A percentile compares a stretch with the other conserved stretches of the same genome.
Evolutionary conservation across 139 green algal species (phyloP).

Genomic region (Choricystis sp.): DNA sequence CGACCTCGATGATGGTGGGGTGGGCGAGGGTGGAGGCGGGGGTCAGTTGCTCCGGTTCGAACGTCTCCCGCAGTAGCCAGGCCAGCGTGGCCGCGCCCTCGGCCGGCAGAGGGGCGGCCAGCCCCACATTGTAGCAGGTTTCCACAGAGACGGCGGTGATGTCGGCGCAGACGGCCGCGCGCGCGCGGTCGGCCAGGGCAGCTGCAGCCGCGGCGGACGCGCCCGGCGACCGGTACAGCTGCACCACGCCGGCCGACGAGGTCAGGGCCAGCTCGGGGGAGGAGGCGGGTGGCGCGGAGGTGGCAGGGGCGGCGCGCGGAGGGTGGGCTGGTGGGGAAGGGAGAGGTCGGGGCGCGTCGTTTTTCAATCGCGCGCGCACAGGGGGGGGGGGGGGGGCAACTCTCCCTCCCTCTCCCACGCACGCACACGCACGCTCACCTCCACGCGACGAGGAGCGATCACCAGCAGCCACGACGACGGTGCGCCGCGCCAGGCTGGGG

Average conservation of each 20-base stretch:
- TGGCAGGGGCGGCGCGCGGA: background rate
- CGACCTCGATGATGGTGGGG: constrained; percentile 47
- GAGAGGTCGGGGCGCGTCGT: too few relatives aligned
- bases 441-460: too few relatives aligned
- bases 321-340: too few relatives aligned
- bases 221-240: constrained; percentile 71
- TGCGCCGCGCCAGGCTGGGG: too few relatives aligned
- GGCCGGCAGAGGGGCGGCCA: constrained; percentile 35
- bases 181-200: constrained; percentile 1
- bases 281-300: background rate
- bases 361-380: too few relatives aligned
- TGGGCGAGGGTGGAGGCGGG: constrained; percentile 15
- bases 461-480: too few relatives aligned
- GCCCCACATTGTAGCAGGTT: constrained; percentile 82
- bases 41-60: constrained; percentile 78
- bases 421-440: too few relatives aligned
- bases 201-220: constrained; percentile 32
- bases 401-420: too few relatives aligned
- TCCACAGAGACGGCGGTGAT: constrained; percentile 60
- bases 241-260: constrained; percentile 39
- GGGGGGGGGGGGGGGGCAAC: too few relatives aligned
- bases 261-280: too few relatives aligned
- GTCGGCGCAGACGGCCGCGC: constrained; percentile 18
- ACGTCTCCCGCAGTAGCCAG: constrained; percentile 92
- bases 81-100: constrained; percentile 54